A percentile compares a stretch with the other conserved stretches of the same genome.
phyloP scores from a whole-genome alignment of 129 eudicot species.

The Solidago caesia region DNA sequence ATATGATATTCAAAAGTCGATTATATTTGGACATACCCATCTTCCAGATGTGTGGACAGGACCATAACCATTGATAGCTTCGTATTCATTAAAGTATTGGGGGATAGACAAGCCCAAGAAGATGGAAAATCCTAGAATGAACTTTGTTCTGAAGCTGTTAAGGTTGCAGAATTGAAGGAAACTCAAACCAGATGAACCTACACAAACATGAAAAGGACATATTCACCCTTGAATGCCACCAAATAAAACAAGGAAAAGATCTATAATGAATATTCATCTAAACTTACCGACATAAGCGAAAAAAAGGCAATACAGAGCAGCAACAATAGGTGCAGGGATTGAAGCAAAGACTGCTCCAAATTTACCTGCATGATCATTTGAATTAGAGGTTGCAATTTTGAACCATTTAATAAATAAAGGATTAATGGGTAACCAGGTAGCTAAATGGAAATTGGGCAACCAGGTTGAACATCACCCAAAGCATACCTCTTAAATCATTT shows the following conservation, averaged over 20 bases:
- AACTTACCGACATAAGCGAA: constrained; percentile 55
- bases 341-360: constrained; percentile 63
- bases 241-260: background rate
- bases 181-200: constrained; percentile 69
- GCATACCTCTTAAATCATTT: background rate
- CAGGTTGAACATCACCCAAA: background rate
- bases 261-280: constrained; percentile 7
- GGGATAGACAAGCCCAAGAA: constrained; percentile 68
- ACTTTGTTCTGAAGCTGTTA: constrained; percentile 72
- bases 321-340: constrained; percentile 55
- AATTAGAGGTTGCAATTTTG: background rate
- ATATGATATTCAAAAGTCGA: background rate
- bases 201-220: constrained; percentile 22
- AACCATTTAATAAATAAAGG: background rate
- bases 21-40: constrained; percentile 52
- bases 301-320: constrained; percentile 61
- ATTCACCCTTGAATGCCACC: background rate
- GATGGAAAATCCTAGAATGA: constrained; percentile 63
- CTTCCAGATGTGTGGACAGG: constrained; percentile 71
- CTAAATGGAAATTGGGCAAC: background rate
- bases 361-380: constrained; percentile 38
- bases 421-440: background rate
- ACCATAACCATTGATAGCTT: constrained; percentile 56
- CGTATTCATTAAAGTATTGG: constrained; percentile 71
- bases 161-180: constrained; percentile 80